Evolutionary conservation across 2,329 filamentous ascomycete genomes (phyloP), one percentile per base, ranked within the genome.

Genomic region (Fusarium newnesense): DNA sequence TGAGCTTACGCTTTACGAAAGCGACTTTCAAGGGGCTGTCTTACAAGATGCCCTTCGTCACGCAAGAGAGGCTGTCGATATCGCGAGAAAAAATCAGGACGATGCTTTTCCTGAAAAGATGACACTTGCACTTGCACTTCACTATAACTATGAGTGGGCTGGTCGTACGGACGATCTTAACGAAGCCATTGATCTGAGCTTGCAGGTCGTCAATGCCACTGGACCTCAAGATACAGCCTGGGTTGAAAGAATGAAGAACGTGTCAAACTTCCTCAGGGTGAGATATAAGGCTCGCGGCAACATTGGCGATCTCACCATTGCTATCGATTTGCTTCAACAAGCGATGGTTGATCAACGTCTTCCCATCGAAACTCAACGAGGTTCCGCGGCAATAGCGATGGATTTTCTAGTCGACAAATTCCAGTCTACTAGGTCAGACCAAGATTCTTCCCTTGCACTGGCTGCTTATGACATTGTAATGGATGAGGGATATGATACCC

Each of bases 401-500:
- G n/a, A 15, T 1, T 43, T 43, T 2, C 2, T 24, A 9, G 40
- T 0, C 0, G n/a, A 16, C 2, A 43, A n/a, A 15, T 43, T 16
- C n/a, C 13, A 24, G 6, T 2, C n/a, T 9, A 43, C n/a, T 16
- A 24, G 40, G 9, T 9, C n/a, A 9, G n/a, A 42, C 5, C 21
- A 42, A 8, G 40, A 42, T 3, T 42, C 24, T 42, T 2, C 2
- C 12, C 12, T 42, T 13, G n/a, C 21, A 4, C 1, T 21, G 10
- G 21, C 7, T 39, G 37, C 37, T 39, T 39, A 39, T 19, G 4
- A 21, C 19, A 39, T 10, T 39, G 18, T 18, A 39, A 39, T 39
- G 9, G 8, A 21, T 5, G 37, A 39, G 30, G 30, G 4, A 13
- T 32, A 39, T 19, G 37, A 18, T 21, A 21, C 12, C 37, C 16